These are phyloP conservation scores for Penicillium longicatenatum DNA, from an alignment of 495 filamentous ascomycete genomes.

Conservation along the genomic window DNA sequence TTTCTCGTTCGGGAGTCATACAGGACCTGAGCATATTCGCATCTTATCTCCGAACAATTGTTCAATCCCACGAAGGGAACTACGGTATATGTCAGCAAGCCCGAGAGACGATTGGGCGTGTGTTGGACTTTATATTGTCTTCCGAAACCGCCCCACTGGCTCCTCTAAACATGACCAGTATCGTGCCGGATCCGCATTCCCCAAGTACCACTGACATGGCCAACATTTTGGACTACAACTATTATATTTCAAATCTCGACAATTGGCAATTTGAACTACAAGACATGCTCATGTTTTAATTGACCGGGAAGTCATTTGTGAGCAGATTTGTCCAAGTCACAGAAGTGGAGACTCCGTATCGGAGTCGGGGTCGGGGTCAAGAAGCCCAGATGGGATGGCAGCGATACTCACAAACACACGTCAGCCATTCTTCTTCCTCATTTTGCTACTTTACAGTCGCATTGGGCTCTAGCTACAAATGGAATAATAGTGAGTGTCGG, in stretches of 20 bases:
- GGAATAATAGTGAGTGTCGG: too few species aligned
- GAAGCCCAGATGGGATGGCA: background rate
- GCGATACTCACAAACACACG: too few species aligned
- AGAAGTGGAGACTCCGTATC: background rate
- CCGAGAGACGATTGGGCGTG: constrained; percentile 12
- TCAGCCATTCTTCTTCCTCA: too few species aligned
- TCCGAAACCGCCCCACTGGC: background rate
- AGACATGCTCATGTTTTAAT: constrained; percentile 9
- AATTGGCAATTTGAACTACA: constrained; percentile 14
- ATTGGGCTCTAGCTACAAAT: too few species aligned
- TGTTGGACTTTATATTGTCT: constrained; percentile 12
- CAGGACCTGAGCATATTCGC: constrained; percentile 20
- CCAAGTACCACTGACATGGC: background rate
- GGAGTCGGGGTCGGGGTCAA: background rate
- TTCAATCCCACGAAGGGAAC: constrained; percentile 17
- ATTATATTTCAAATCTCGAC: constrained; percentile 11
- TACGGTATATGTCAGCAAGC: constrained; percentile 23
- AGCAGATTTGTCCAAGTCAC: too few species aligned
- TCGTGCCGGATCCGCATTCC: background rate
- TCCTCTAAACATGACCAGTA: background rate
- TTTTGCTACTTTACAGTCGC: too few species aligned
- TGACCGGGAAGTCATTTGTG: too few species aligned
- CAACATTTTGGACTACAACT: constrained; percentile 8
- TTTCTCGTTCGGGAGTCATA: constrained; percentile 20
- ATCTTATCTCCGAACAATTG: constrained; percentile 16